These are phyloP conservation scores for Annulohypoxylon stygium DNA, from an alignment of 495 filamentous ascomycete genomes.

Conservation along the genomic window DNA sequence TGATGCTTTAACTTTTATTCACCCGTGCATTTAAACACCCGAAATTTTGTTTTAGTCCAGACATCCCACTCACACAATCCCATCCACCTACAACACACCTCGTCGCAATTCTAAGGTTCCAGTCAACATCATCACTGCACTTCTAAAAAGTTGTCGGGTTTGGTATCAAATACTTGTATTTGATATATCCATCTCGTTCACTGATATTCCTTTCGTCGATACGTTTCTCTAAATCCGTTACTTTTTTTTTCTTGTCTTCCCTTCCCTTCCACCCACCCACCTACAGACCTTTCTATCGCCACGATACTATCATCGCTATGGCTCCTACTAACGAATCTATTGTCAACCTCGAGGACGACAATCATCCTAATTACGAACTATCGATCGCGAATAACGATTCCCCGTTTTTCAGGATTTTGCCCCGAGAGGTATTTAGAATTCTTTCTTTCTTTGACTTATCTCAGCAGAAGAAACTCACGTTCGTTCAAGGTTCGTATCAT, in stretches of 20 bases:
- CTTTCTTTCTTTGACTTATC: neutral
- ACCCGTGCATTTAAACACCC: too few species aligned
- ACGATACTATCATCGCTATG: neutral
- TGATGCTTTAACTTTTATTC: too few species aligned
- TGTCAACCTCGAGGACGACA: neutral
- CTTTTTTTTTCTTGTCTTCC: neutral
- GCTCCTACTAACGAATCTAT: neutral
- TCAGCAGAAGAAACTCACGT: conserved; percentile 14
- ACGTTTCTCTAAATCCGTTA: too few species aligned
- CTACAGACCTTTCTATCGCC: neutral
- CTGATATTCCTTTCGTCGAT: too few species aligned
- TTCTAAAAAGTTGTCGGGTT: too few species aligned
- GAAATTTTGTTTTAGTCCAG: too few species aligned
- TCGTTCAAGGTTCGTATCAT: conserved; percentile 23
- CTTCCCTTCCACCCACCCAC: neutral
- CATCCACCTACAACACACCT: too few species aligned
- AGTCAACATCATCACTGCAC: too few species aligned
- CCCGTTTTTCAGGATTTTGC: neutral
- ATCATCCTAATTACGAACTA: conserved; percentile 15
- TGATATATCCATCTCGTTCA: too few species aligned
- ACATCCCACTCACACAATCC: too few species aligned
- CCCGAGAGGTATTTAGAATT: neutral
- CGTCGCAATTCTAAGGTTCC: too few species aligned
- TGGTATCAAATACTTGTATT: too few species aligned
- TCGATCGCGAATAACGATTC: neutral